These are phyloP conservation scores for Erythrophleum ivorense DNA, from an alignment of 331 rosid genomes.

Conservation along the genomic window DNA sequence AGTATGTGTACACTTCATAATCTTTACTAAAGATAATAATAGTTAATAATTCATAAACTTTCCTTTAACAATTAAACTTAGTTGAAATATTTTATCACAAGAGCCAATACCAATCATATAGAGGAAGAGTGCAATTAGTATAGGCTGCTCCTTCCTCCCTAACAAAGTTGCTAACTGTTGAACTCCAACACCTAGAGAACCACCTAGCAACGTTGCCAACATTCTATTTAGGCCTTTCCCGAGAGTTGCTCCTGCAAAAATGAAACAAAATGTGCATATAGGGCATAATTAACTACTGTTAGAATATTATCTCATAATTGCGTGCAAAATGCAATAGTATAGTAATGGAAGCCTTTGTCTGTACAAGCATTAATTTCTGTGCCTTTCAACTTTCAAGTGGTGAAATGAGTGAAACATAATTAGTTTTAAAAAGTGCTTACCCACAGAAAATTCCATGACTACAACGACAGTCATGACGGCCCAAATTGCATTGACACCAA, in stretches of 20 bases:
- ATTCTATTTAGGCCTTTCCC: slow-evolving; percentile 40
- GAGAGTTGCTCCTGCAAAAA: slow-evolving; percentile 32
- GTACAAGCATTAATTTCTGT: neutral
- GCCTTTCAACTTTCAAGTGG: neutral
- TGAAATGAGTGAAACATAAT: neutral
- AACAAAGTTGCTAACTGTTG: neutral
- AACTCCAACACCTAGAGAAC: slow-evolving; percentile 30
- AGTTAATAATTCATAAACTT: no score
- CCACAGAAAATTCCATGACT: slow-evolving; percentile 35
- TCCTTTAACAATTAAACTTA: no score
- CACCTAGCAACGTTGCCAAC: slow-evolving; percentile 24
- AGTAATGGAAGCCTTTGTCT: neutral
- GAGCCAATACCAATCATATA: slow-evolving; percentile 11
- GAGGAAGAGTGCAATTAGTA: slow-evolving; percentile 17
- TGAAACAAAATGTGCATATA: no score
- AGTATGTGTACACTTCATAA: no score
- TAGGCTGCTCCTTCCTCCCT: neutral
- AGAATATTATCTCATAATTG: no score
- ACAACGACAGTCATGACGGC: slow-evolving; percentile 34
- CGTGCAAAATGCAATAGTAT: no score
- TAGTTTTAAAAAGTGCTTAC: neutral
- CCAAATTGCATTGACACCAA: slow-evolving; percentile 16
- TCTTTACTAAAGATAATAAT: no score
- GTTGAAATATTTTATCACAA: no score
- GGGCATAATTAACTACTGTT: no score